Percentiles rank a stretch among this genome's conserved stretches.
Conservation (phyloP, 306 rosid genomes). For the Quercus parvula region DNA sequence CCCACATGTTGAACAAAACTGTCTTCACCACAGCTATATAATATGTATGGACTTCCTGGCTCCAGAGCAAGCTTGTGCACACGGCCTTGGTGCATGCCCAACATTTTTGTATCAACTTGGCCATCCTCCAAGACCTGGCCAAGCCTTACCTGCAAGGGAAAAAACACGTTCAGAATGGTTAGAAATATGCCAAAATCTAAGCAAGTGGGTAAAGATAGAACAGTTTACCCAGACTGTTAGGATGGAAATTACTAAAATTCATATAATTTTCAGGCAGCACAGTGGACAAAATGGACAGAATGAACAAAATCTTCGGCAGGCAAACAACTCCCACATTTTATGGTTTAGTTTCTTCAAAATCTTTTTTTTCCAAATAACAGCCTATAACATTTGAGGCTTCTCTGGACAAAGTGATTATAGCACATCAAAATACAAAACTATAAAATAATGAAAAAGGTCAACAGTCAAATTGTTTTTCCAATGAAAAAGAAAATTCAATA, state of each 20-base stretch:
- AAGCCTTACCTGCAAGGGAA: conserved; percentile 48
- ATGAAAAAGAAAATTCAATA: neutral
- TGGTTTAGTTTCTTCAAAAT: neutral
- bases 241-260: neutral
- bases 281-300: neutral
- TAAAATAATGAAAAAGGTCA: neutral
- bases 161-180: conserved; percentile 2
- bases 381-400: neutral
- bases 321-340: neutral
- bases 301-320: neutral
- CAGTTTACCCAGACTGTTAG: neutral
- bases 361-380: neutral
- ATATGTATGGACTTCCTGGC: conserved; percentile 57
- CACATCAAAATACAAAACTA: neutral
- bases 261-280: neutral
- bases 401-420: neutral
- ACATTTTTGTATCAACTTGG: conserved; percentile 35
- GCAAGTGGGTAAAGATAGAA: neutral
- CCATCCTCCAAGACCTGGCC: conserved; percentile 48
- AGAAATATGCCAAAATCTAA: conserved; percentile 10
- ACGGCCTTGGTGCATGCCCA: conserved; percentile 49
- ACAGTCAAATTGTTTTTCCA: neutral
- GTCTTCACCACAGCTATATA: conserved; percentile 66
- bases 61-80: conserved; percentile 64
- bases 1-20: conserved; percentile 64